Evolutionary conservation across 2,329 filamentous ascomycete genomes (phyloP).

Genomic region (Colletotrichum sp.): DNA sequence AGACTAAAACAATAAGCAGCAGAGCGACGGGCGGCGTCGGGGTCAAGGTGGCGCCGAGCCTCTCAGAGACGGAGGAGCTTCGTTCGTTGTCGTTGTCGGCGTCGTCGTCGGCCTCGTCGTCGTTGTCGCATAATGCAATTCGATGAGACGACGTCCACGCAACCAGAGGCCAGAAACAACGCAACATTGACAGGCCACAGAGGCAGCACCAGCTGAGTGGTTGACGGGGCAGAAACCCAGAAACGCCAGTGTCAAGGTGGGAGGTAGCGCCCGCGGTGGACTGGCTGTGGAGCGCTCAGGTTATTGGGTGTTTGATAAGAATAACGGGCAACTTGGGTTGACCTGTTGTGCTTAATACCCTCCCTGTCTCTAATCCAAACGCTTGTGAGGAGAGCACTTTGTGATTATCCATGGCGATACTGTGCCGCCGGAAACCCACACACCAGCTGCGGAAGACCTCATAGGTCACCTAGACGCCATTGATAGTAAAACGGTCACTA

Average conservation of each 20-base stretch:
- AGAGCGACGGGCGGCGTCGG: neutral
- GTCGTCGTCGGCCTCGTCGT: neutral
- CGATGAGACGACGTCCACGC: neutral
- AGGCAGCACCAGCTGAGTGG: neutral
- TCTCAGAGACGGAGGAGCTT: neutral
- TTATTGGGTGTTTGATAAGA: neutral
- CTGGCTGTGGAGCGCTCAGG: neutral
- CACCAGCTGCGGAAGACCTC: neutral
- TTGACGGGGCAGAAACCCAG: neutral
- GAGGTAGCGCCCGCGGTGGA: neutral
- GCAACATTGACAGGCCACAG: neutral
- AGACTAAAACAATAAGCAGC: neutral
- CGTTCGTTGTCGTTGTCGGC: neutral
- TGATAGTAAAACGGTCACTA: neutral
- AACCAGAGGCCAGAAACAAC: neutral
- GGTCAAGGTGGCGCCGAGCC: constrained; percentile 9
- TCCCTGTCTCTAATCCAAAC: neutral
- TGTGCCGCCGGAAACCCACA: neutral
- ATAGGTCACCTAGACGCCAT: neutral
- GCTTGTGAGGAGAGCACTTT: neutral
- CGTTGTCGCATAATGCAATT: neutral
- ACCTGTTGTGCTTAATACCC: neutral
- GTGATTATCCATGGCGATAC: neutral
- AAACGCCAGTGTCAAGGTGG: neutral
- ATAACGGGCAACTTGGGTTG: neutral